Percentiles rank a stretch among this genome's conserved stretches.
These are phyloP conservation scores for Podospora conica DNA, from an alignment of 495 filamentous ascomycete species.

Conservation along the genomic window DNA sequence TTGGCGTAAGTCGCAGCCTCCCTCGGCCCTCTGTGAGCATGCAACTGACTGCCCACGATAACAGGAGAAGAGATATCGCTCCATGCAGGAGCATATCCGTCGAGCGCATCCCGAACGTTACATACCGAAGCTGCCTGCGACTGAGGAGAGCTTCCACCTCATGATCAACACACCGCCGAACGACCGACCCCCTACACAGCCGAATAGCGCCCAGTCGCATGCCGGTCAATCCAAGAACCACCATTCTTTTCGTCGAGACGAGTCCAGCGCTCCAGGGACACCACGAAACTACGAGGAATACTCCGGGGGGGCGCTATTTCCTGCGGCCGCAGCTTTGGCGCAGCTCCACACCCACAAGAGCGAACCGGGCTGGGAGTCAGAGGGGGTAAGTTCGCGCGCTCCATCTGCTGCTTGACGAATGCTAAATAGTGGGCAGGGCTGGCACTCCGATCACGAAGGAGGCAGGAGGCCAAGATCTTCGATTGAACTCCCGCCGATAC, in stretches of 20 bases:
- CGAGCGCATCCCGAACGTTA: conserved; percentile 96
- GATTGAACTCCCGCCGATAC: conserved; percentile 69
- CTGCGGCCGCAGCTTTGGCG: conserved; percentile 78
- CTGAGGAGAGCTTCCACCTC: conserved; percentile 93
- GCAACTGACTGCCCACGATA: not conserved
- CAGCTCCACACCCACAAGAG: conserved; percentile 75
- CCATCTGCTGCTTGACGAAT: not conserved
- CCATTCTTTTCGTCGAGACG: conserved; percentile 50
- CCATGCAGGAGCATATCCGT: conserved; percentile 99
- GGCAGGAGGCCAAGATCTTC: conserved; percentile 49
- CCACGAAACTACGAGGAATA: conserved; percentile 71
- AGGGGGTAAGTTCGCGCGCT: conserved; percentile 54
- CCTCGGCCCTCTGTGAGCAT: conserved; percentile 4
- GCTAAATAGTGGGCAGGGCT: conserved; percentile 49
- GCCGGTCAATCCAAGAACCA: conserved; percentile 31
- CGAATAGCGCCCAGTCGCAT: conserved; percentile 19
- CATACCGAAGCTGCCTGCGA: conserved; percentile 96
- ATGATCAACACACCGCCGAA: conserved; percentile 90
- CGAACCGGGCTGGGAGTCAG: conserved; percentile 77
- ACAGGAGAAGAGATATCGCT: conserved; percentile 95
- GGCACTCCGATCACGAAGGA: conserved; percentile 65
- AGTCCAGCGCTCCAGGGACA: conserved; percentile 64
- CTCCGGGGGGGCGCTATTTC: conserved; percentile 51
- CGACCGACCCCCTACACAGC: conserved; percentile 55
- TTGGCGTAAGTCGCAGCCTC: conserved; percentile 69